Conservation (phyloP, 2,329 filamentous ascomycete species). For the Phaeosphaeria sp. region DNA sequence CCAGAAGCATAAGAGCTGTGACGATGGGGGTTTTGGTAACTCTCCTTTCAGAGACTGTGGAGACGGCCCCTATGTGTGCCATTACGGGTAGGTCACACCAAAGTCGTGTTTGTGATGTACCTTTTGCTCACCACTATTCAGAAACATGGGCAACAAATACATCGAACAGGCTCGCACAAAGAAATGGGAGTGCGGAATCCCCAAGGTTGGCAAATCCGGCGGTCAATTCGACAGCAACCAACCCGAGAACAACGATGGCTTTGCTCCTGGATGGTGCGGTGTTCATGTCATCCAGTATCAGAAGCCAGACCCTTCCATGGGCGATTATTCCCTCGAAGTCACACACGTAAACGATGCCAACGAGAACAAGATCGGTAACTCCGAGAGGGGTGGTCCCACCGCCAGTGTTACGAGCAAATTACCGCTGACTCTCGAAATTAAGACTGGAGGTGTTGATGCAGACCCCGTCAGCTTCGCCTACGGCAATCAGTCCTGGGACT, state of each 20-base stretch:
- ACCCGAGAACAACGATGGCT: conserved; percentile 6
- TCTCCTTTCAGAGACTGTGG: too few species aligned
- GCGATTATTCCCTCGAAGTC: conserved; percentile 10
- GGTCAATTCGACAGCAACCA: conserved; percentile 8
- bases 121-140: conserved; percentile 5
- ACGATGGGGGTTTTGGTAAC: too few species aligned
- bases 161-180: conserved; percentile 2
- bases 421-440: conserved; percentile 7
- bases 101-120: conserved; percentile 1
- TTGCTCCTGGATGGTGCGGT: conserved; percentile 12
- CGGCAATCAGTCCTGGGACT: conserved; percentile 6
- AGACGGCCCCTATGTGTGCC: too few species aligned
- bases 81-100: too few species aligned
- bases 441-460: conserved; percentile 8
- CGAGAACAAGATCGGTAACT: conserved; percentile 9
- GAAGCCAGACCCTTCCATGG: conserved; percentile 4
- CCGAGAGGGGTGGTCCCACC: background rate
- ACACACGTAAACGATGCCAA: conserved; percentile 8
- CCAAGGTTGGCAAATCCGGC: conserved; percentile 9
- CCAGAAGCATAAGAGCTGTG: too few species aligned
- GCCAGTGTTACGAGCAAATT: conserved; percentile 9
- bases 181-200: conserved; percentile 14
- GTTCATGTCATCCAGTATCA: conserved; percentile 1
- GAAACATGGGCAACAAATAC: conserved; percentile 2
- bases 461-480: conserved; percentile 11